Conservation (phyloP, 345 rosid species). For the Corchorus capsularis region DNA sequence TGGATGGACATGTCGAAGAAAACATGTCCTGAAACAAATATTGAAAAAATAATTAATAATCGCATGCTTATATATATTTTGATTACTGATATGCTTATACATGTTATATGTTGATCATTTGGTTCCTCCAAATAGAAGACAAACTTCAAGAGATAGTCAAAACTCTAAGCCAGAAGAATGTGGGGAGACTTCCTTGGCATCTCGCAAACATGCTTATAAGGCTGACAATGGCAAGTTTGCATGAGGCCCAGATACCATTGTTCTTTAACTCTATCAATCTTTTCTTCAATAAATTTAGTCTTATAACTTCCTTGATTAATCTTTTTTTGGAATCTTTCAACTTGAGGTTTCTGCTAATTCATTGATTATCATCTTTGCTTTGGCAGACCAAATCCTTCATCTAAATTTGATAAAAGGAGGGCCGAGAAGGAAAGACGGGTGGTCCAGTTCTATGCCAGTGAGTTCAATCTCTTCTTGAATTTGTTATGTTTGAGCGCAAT, state of each 20-base stretch:
- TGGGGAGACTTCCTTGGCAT: conserved; percentile 27
- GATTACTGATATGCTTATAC: too few relatives aligned
- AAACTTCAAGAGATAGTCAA: conserved; percentile 28
- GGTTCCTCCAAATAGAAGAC: conserved; percentile 35
- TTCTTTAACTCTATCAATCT: not conserved
- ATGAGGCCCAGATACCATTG: too few relatives aligned
- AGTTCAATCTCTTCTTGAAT: conserved; percentile 9
- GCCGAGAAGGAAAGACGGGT: conserved; percentile 66
- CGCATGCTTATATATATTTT: too few relatives aligned
- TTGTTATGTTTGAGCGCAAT: not conserved
- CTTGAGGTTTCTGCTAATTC: not conserved
- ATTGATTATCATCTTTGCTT: not conserved
- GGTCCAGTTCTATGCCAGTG: conserved; percentile 64
- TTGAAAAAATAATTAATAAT: too few relatives aligned
- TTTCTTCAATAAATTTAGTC: not conserved
- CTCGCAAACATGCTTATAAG: conserved; percentile 29
- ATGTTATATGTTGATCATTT: conserved; percentile 45
- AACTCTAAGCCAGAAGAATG: conserved; percentile 26
- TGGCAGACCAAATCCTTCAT: conserved; percentile 26
- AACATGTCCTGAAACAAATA: too few relatives aligned
- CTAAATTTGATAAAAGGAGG: conserved; percentile 56
- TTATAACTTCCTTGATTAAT: not conserved
- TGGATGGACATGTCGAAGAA: too few relatives aligned
- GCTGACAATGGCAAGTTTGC: conserved; percentile 24
- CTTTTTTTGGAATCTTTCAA: too few relatives aligned